Evolutionary conservation across 1,139 yeast species (phyloP).

Genomic region (Magnusiomyces ingens): DNA sequence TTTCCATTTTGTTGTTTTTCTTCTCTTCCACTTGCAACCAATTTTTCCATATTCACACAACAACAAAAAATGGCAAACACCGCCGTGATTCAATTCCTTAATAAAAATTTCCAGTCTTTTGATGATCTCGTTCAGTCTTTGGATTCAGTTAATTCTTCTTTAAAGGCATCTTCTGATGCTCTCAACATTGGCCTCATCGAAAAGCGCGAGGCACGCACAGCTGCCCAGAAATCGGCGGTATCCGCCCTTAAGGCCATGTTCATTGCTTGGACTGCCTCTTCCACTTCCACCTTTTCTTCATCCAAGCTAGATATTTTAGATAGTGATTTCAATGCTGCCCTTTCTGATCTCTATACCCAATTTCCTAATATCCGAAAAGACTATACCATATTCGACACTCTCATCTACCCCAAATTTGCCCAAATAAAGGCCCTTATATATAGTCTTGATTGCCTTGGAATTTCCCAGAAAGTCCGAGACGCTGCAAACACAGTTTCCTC

Average conservation of each 20-base stretch:
- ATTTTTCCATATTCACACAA: background rate
- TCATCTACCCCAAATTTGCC: background rate
- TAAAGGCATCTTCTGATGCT: constrained; percentile 14
- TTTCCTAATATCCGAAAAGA: background rate
- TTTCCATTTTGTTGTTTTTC: constrained; percentile 67
- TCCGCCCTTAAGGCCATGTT: background rate
- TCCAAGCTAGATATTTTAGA: background rate
- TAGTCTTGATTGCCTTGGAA: background rate
- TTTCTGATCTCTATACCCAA: background rate
- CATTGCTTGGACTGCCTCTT: background rate
- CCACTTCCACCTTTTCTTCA: background rate
- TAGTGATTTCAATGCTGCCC: background rate
- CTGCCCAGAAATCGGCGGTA: background rate
- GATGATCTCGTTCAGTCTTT: constrained; percentile 18
- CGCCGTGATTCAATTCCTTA: constrained; percentile 12
- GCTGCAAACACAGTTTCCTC: background rate
- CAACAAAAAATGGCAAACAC: too few species aligned
- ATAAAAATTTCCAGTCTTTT: constrained; percentile 19
- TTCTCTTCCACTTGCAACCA: constrained; percentile 66
- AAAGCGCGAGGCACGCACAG: background rate
- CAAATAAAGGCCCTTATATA: background rate
- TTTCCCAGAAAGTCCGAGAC: constrained; percentile 7
- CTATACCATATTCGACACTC: background rate
- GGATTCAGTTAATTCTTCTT: constrained; percentile 19
- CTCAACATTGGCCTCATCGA: background rate